phyloP scores from a whole-genome alignment of 495 filamentous ascomycete species.

The Aspergillus coremiiformis region DNA sequence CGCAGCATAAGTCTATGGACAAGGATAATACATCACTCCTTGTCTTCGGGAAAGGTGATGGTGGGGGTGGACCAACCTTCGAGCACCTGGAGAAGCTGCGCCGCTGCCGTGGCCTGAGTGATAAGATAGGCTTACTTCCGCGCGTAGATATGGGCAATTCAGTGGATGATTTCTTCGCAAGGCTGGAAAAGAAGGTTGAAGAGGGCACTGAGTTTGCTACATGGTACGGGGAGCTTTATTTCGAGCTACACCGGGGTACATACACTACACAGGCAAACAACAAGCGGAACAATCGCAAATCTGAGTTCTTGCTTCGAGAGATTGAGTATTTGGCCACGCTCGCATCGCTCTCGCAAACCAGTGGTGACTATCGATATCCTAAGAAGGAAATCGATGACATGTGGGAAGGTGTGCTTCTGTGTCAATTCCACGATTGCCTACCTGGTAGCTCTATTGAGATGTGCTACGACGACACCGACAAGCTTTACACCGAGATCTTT shows the following conservation, averaged over 20 bases:
- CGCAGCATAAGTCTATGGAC: slow-evolving; percentile 92
- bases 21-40: slow-evolving; percentile 81
- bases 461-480: slow-evolving; percentile 89
- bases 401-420: slow-evolving; percentile 82
- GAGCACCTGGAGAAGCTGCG: slow-evolving; percentile 90
- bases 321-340: slow-evolving; percentile 84
- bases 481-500: slow-evolving; percentile 81
- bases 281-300: slow-evolving; percentile 83
- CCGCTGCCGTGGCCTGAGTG: slow-evolving; percentile 87
- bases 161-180: slow-evolving; percentile 93
- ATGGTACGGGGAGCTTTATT: slow-evolving; percentile 97
- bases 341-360: slow-evolving; percentile 60
- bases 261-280: slow-evolving; percentile 98
- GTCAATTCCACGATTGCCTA: slow-evolving; percentile 95
- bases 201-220: slow-evolving; percentile 77
- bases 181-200: slow-evolving; percentile 62
- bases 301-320: slow-evolving; percentile 78
- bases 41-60: slow-evolving; percentile 93
- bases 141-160: slow-evolving; percentile 83
- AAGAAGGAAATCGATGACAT: slow-evolving; percentile 86
- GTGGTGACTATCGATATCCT: slow-evolving; percentile 67
- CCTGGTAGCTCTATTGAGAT: slow-evolving; percentile 95
- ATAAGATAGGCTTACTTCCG: slow-evolving; percentile 74
- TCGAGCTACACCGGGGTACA: slow-evolving; percentile 91
- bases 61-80: slow-evolving; percentile 91